These are phyloP conservation scores for Aspergillus proliferans DNA, from an alignment of 2,329 filamentous ascomycete genomes.

Conservation along the genomic window DNA sequence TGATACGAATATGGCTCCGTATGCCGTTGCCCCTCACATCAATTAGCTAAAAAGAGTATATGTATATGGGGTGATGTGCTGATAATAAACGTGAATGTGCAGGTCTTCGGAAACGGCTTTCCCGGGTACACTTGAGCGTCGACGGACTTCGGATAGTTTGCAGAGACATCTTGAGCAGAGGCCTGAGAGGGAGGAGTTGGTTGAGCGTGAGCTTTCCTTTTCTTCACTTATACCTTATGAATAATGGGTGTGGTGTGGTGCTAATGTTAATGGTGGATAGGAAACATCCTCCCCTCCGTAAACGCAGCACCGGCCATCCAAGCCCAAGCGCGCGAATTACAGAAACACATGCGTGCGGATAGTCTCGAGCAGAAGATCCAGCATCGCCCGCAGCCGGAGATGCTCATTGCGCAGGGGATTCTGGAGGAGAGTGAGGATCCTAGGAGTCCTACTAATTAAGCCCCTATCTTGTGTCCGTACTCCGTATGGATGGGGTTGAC, in stretches of 20 bases:
- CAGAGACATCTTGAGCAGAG: slow-evolving; percentile 59
- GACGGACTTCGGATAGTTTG: slow-evolving; percentile 56
- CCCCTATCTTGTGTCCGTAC: background rate
- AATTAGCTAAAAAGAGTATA: background rate
- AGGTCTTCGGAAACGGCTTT: background rate
- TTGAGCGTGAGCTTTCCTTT: slow-evolving; percentile 59
- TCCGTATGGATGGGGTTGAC: background rate
- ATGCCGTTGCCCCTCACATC: slow-evolving; percentile 21
- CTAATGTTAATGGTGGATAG: slow-evolving; percentile 38
- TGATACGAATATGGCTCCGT: slow-evolving; percentile 63
- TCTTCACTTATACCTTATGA: background rate
- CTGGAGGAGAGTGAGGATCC: slow-evolving; percentile 58
- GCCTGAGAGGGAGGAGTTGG: slow-evolving; percentile 65
- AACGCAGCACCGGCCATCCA: slow-evolving; percentile 71
- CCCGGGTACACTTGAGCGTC: slow-evolving; percentile 51
- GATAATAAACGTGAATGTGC: background rate
- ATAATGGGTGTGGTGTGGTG: background rate
- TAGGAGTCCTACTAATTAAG: slow-evolving; percentile 12
- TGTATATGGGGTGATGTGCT: background rate
- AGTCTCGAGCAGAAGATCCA: slow-evolving; percentile 81
- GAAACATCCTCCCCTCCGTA: slow-evolving; percentile 78
- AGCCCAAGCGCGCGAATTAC: slow-evolving; percentile 75
- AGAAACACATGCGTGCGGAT: slow-evolving; percentile 82
- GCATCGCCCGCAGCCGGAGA: slow-evolving; percentile 67
- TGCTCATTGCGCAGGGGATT: slow-evolving; percentile 73